Conservation (phyloP, 2,329 filamentous ascomycete genomes). For the Colletotrichum sp. region DNA sequence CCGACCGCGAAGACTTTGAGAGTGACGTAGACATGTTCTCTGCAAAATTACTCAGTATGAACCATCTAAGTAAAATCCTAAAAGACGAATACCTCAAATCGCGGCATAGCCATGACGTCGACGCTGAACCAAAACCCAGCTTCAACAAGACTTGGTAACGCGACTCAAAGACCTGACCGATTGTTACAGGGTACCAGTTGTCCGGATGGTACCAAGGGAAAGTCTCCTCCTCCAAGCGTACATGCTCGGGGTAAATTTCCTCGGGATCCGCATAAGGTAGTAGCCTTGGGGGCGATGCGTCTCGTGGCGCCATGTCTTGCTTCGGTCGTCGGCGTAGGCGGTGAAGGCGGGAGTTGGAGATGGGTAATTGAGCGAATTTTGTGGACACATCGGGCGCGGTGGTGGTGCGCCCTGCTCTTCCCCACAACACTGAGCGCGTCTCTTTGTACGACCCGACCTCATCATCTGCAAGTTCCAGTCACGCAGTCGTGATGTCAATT, state of each 20-base stretch:
- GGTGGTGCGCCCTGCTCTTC: not conserved
- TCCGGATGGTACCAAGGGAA: slow-evolving; percentile 25
- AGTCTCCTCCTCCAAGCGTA: slow-evolving; percentile 26
- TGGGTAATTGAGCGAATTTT: not conserved
- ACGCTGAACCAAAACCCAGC: slow-evolving; percentile 29
- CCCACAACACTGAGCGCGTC: not conserved
- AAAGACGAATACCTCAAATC: slow-evolving; percentile 22
- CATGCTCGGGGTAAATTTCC: not conserved
- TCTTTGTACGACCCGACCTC: not conserved
- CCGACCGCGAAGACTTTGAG: slow-evolving; percentile 10
- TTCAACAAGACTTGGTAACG: slow-evolving; percentile 29
- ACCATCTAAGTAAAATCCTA: rapidly evolving
- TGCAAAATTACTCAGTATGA: not conserved
- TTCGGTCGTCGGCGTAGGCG: not conserved
- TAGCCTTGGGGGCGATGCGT: slow-evolving; percentile 1
- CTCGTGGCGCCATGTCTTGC: not conserved
- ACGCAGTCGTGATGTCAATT: not conserved
- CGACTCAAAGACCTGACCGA: slow-evolving; percentile 25
- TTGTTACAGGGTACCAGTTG: slow-evolving; percentile 26
- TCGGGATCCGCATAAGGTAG: slow-evolving; percentile 4
- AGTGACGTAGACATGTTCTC: slow-evolving; percentile 9
- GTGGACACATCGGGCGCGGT: not conserved
- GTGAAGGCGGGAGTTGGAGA: not conserved
- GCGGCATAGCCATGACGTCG: slow-evolving; percentile 29
- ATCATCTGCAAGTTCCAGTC: not conserved